A percentile compares a stretch with the other conserved stretches of the same genome.
Conservation (phyloP, 345 rosid species). For the Brassica juncea region DNA sequence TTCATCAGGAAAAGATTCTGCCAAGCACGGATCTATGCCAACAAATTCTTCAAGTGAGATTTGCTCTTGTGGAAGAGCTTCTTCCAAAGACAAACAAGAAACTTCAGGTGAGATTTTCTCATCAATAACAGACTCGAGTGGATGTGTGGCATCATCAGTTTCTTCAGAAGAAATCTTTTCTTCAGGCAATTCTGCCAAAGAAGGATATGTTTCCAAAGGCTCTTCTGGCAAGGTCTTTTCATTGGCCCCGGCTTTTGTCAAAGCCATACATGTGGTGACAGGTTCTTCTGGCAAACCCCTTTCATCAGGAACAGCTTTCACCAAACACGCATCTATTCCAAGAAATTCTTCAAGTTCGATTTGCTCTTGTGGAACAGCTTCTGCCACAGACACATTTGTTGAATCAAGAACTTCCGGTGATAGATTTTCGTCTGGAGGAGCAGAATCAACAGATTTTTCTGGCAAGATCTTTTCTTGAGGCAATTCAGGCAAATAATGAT, state of each 20-base stretch:
- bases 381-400: constrained; percentile 5
- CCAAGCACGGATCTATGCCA: neutral
- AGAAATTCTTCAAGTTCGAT: neutral
- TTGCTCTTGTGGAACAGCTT: constrained; percentile 23
- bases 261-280: constrained; percentile 17
- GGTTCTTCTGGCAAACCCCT: constrained; percentile 20
- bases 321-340: neutral
- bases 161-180: constrained; percentile 9
- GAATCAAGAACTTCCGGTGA: constrained; percentile 24
- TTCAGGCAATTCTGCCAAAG: neutral
- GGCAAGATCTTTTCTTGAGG: constrained; percentile 21
- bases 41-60: neutral
- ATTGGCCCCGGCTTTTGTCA: neutral
- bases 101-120: neutral
- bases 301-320: constrained; percentile 14
- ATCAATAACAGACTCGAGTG: neutral
- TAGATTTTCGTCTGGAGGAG: constrained; percentile 13
- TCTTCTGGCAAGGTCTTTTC: constrained; percentile 26
- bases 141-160: constrained; percentile 8
- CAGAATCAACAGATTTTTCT: constrained; percentile 14
- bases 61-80: neutral
- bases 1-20: constrained; percentile 15
- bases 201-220: constrained; percentile 4
- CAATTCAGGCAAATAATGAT: constrained; percentile 19
- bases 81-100: neutral